These are phyloP conservation scores for Dendrobium chrysotoxum DNA, from an alignment of 106 monocot species.

Conservation along the genomic window DNA sequence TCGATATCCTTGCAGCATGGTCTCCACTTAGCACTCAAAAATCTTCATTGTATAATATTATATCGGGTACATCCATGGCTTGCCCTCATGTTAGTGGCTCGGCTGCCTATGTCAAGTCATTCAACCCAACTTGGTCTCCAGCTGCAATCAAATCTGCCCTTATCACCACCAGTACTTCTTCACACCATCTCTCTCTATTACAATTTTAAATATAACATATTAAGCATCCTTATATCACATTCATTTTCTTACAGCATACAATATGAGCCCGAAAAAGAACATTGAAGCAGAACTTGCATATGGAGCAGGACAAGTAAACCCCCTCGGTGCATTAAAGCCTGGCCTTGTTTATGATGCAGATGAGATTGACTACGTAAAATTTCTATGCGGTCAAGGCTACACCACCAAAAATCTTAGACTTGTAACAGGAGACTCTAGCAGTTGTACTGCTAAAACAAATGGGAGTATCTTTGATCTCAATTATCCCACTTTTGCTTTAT, in stretches of 20 bases:
- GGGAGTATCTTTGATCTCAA: conserved; percentile 12
- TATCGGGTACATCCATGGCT: conserved; percentile 39
- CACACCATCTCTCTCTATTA: too few species aligned
- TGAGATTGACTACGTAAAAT: conserved; percentile 10
- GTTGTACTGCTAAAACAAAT: conserved; percentile 9
- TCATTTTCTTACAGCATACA: conserved; percentile 7
- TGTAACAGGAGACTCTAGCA: conserved; percentile 17
- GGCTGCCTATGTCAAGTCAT: conserved; percentile 29
- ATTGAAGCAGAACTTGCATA: conserved; percentile 18
- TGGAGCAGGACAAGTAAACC: conserved; percentile 21
- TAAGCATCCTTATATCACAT: too few species aligned
- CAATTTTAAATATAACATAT: too few species aligned
- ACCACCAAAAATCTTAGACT: neutral
- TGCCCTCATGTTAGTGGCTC: conserved; percentile 24
- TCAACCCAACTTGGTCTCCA: conserved; percentile 30
- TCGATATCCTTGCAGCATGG: conserved; percentile 19
- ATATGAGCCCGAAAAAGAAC: conserved; percentile 10
- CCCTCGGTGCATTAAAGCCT: conserved; percentile 7
- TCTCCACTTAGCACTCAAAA: neutral
- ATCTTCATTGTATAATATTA: conserved; percentile 16
- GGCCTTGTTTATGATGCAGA: conserved; percentile 18
- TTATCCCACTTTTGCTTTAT: conserved; percentile 15
- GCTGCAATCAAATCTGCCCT: conserved; percentile 31
- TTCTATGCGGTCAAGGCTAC: conserved; percentile 22
- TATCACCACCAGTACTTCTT: conserved; percentile 34